Evolutionary conservation across 495 filamentous ascomycete genomes (phyloP).

Genomic region (Jackrogersella multiformis): DNA sequence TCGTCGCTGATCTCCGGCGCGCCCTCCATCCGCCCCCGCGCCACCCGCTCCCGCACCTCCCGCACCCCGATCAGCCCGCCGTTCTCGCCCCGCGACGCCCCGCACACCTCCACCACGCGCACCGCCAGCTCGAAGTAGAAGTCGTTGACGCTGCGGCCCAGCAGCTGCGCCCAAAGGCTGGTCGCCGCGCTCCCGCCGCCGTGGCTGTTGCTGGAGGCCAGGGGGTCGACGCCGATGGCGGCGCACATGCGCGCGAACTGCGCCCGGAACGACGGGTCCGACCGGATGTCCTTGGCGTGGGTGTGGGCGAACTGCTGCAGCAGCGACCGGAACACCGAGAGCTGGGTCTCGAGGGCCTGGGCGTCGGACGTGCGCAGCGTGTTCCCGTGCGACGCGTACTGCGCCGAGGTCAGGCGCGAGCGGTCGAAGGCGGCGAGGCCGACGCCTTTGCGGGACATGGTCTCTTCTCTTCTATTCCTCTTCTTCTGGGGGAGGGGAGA

Average conservation of each 20-base stretch:
- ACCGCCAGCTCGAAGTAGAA: conserved; percentile 98
- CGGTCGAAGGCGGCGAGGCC: conserved; percentile 93
- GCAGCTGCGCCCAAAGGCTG: conserved; percentile 91
- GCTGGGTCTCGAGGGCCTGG: conserved; percentile 85
- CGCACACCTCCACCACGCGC: conserved; percentile 90
- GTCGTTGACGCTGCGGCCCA: conserved; percentile 92
- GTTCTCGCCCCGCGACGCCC: conserved; percentile 87
- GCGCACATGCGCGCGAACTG: conserved; percentile 99
- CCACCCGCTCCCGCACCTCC: conserved; percentile 79
- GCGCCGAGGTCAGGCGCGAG: conserved; percentile 77
- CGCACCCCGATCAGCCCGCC: conserved; percentile 87
- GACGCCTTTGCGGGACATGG: conserved; percentile 73
- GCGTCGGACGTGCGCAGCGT: conserved; percentile 83
- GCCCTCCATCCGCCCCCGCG: conserved; percentile 76
- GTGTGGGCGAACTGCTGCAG: conserved; percentile 94
- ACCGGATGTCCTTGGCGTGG: conserved; percentile 93
- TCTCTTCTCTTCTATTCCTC: neutral
- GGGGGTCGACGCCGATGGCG: conserved; percentile 93
- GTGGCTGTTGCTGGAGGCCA: conserved; percentile 72
- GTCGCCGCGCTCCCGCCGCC: conserved; percentile 55
- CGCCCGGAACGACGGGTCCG: conserved; percentile 90
- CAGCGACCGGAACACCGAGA: conserved; percentile 92
- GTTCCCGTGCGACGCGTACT: conserved; percentile 88
- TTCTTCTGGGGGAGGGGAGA: neutral
- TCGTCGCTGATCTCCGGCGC: conserved; percentile 80